These are phyloP conservation scores for Leucosporidium scottii DNA, from an alignment of 768 basidiomycete genomes.

Conservation along the genomic window DNA sequence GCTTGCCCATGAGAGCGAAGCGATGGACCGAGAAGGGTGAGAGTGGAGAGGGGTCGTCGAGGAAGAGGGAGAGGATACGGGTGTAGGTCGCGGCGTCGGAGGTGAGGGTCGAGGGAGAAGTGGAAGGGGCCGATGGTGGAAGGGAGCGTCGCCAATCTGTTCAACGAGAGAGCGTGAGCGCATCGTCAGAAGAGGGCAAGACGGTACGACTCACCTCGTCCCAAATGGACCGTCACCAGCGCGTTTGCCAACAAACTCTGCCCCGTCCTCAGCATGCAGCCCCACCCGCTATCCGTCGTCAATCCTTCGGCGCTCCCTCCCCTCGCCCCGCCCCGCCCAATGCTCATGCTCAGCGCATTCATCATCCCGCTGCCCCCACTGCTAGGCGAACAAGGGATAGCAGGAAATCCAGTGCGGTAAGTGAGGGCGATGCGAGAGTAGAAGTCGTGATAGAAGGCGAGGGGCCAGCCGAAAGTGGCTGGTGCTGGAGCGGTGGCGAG, in stretches of 20 bases:
- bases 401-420: conserved; percentile 77
- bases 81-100: conserved; percentile 65
- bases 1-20: conserved; percentile 90
- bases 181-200: background rate
- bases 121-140: conserved; percentile 48
- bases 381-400: conserved; percentile 53
- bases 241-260: conserved; percentile 77
- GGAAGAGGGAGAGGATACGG: conserved; percentile 86
- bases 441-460: conserved; percentile 81
- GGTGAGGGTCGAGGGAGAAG: conserved; percentile 28
- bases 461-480: conserved; percentile 54
- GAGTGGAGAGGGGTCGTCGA: conserved; percentile 75
- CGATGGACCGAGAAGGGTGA: conserved; percentile 92
- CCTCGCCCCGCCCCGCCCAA: conserved; percentile 57
- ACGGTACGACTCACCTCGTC: conserved; percentile 52
- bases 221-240: conserved; percentile 65
- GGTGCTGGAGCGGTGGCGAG: conserved; percentile 15
- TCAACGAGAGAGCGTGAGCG: background rate
- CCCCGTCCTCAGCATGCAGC: conserved; percentile 83
- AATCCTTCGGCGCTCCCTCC: conserved; percentile 56
- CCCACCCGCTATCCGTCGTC: conserved; percentile 81
- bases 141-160: conserved; percentile 80
- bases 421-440: conserved; percentile 83
- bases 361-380: conserved; percentile 31
- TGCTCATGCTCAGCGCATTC: conserved; percentile 23